phyloP scores from a whole-genome alignment of 768 basidiomycete species.

The Tylopilus balloui region DNA sequence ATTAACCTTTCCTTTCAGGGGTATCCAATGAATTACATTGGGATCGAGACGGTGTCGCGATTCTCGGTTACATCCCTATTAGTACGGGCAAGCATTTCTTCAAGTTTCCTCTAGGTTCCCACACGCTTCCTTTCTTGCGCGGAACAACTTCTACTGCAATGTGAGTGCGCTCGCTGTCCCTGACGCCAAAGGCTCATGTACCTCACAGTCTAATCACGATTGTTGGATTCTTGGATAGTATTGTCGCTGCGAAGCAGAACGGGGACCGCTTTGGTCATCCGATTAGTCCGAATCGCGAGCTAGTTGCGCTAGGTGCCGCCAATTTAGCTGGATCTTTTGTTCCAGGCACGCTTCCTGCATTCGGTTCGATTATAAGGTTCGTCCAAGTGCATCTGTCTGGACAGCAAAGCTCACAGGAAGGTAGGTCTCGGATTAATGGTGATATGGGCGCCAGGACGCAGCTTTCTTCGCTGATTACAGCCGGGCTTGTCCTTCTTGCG shows the following conservation, averaged over 20 bases:
- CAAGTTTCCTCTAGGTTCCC: constrained; percentile 62
- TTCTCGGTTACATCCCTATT: constrained; percentile 75
- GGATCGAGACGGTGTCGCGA: constrained; percentile 75
- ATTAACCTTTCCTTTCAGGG: constrained; percentile 40
- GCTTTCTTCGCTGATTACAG: constrained; percentile 80
- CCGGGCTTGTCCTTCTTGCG: constrained; percentile 67
- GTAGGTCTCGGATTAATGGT: constrained; percentile 79
- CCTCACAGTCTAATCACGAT: constrained; percentile 63
- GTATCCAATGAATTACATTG: constrained; percentile 66
- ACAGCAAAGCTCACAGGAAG: background rate
- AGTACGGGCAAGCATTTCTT: constrained; percentile 60
- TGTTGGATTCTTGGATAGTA: constrained; percentile 90
- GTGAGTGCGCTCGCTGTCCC: constrained; percentile 33
- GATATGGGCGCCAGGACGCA: constrained; percentile 87
- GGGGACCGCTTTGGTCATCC: constrained; percentile 79
- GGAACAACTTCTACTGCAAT: constrained; percentile 83
- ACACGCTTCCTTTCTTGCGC: constrained; percentile 60
- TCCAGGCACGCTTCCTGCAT: constrained; percentile 87
- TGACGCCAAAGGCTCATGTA: background rate
- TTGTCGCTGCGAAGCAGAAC: constrained; percentile 94
- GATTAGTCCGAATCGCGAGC: constrained; percentile 90
- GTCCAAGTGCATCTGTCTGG: constrained; percentile 12
- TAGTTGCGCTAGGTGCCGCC: constrained; percentile 83
- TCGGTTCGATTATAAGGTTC: constrained; percentile 87
- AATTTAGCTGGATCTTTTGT: constrained; percentile 79